These are phyloP conservation scores for Malbranchea zuffiana DNA, from an alignment of 2,329 filamentous ascomycete species.

Conservation along the genomic window DNA sequence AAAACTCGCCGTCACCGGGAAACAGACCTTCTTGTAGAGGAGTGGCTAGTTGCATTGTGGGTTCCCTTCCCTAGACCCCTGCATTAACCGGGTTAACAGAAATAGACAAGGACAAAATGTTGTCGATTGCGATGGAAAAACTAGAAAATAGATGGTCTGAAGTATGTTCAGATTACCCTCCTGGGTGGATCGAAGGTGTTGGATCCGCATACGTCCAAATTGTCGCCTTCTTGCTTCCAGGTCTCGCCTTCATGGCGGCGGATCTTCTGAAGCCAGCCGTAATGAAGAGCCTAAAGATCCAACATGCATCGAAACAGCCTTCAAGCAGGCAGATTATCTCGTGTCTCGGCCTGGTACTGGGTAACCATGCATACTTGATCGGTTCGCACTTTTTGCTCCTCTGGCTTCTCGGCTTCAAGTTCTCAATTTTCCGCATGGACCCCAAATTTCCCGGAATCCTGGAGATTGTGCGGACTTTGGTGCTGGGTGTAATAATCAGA, in stretches of 20 bases:
- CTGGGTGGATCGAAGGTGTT: conserved; percentile 7
- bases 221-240: conserved; percentile 6
- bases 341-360: conserved; percentile 4
- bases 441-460: conserved; percentile 2
- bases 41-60: too few relatives aligned
- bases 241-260: conserved; percentile 1
- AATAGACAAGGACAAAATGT: too few relatives aligned
- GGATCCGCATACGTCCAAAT: conserved; percentile 4
- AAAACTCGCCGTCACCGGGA: too few relatives aligned
- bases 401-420: not conserved
- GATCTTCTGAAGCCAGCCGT: conserved; percentile 1
- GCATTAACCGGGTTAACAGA: too few relatives aligned
- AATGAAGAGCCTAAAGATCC: conserved; percentile 3
- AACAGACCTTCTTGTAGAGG: too few relatives aligned
- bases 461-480: conserved; percentile 1
- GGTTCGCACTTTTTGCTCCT: conserved; percentile 4
- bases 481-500: conserved; percentile 2
- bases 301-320: conserved; percentile 5
- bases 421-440: conserved; percentile 7
- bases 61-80: too few relatives aligned
- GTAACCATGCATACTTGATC: conserved; percentile 7
- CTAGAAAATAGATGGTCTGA: conserved; percentile 1
- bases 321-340: conserved; percentile 7
- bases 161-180: conserved; percentile 3
- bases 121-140: too few relatives aligned